phyloP scores from a whole-genome alignment of 2,329 filamentous ascomycete genomes.

The Diaporthe eres region DNA sequence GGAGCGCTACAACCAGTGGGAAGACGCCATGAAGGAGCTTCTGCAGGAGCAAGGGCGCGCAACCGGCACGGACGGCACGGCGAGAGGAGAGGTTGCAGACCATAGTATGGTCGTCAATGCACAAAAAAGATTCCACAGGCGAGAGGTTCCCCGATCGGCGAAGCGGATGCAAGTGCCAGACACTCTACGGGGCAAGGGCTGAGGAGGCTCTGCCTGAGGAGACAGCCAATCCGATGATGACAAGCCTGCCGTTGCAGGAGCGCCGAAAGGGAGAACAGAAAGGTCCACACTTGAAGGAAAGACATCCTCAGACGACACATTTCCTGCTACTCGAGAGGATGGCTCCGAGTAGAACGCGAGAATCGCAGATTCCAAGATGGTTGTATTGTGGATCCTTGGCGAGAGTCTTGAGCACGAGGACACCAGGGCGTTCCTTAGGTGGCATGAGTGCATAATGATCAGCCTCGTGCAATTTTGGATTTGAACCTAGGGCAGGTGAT shows the following conservation, averaged over 20 bases:
- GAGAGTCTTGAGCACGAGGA: background rate
- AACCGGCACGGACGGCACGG: constrained; percentile 42
- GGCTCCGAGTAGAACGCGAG: background rate
- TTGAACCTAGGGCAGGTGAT: background rate
- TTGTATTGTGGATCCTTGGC: too few species aligned
- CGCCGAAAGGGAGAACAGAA: background rate
- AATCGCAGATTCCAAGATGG: background rate
- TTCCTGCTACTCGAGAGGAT: background rate
- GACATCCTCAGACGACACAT: background rate
- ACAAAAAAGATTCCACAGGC: constrained; percentile 65
- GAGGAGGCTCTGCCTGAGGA: constrained; percentile 26
- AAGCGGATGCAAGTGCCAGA: constrained; percentile 51
- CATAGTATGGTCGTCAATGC: constrained; percentile 77
- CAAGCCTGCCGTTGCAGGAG: background rate
- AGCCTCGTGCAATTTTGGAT: background rate
- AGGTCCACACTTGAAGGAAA: background rate
- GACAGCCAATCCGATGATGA: background rate
- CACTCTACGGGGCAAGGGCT: constrained; percentile 46
- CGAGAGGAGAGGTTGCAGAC: constrained; percentile 67
- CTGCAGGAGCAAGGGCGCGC: constrained; percentile 53
- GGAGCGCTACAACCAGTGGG: constrained; percentile 72
- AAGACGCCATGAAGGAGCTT: constrained; percentile 71
- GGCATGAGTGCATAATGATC: background rate
- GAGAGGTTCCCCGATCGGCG: constrained; percentile 64
- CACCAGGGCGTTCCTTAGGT: too few species aligned